These are phyloP conservation scores for Corylus heterophylla DNA, from an alignment of 306 rosid species.

Conservation along the genomic window DNA sequence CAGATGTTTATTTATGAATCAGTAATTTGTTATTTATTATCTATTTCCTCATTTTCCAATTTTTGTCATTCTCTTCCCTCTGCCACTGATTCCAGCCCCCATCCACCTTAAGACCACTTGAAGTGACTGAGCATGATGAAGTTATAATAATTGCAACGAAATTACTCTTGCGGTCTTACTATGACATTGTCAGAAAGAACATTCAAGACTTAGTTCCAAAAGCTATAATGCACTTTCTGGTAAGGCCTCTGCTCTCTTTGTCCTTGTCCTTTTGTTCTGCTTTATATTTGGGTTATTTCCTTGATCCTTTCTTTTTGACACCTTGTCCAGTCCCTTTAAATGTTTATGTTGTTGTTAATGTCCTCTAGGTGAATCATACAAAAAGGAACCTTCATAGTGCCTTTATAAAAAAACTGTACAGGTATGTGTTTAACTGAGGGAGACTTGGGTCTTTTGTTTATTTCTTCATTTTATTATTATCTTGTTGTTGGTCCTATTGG, in stretches of 20 bases:
- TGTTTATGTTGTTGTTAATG: conserved; percentile 4
- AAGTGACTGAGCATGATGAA: conserved; percentile 35
- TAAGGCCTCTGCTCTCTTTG: neutral
- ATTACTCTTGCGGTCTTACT: conserved; percentile 40
- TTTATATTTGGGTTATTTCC: conserved; percentile 2
- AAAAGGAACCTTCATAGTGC: conserved; percentile 33
- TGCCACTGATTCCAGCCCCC: conserved; percentile 40
- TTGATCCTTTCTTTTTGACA: neutral
- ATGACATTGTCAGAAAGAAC: conserved; percentile 51
- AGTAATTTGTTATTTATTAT: conserved; percentile 11
- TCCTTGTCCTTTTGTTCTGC: neutral
- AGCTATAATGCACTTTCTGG: conserved; percentile 56
- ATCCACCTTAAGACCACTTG: conserved; percentile 42
- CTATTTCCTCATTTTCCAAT: neutral
- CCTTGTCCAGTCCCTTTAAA: neutral
- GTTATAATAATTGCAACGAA: conserved; percentile 38
- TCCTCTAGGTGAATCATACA: conserved; percentile 41
- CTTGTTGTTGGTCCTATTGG: neutral
- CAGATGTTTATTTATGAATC: neutral
- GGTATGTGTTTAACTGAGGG: conserved; percentile 19
- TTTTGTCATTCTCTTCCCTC: neutral
- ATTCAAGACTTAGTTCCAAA: conserved; percentile 47
- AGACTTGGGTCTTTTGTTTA: neutral
- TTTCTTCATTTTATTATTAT: neutral
- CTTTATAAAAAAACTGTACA: conserved; percentile 38